A percentile compares a stretch with the other conserved stretches of the same genome.
Conservation (phyloP, 2,329 filamentous ascomycete species). For the Plenodomus biglobosus region DNA sequence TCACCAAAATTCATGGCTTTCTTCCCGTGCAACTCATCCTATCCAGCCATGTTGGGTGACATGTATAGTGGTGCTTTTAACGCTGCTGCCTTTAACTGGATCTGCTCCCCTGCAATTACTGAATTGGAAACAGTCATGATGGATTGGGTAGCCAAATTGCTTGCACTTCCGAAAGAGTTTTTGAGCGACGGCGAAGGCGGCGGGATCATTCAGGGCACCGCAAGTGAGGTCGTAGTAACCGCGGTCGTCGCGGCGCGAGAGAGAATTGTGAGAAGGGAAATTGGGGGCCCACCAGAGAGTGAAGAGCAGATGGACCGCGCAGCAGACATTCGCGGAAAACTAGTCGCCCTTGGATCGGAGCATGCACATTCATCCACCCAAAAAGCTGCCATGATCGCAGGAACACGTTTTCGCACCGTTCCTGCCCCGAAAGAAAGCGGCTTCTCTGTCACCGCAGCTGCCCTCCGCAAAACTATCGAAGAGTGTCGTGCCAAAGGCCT, state of each 20-base stretch:
- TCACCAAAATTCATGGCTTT: conserved; percentile 93
- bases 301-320: conserved; percentile 58
- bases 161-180: conserved; percentile 73
- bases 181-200: conserved; percentile 75
- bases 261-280: conserved; percentile 53
- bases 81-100: conserved; percentile 94
- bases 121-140: conserved; percentile 91
- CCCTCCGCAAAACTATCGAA: conserved; percentile 63
- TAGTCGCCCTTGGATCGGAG: conserved; percentile 80
- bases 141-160: conserved; percentile 82
- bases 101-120: conserved; percentile 87
- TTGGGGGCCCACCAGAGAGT: conserved; percentile 33
- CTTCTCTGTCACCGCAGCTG: conserved; percentile 69
- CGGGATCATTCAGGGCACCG: conserved; percentile 91
- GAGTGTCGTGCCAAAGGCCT: conserved; percentile 69
- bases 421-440: conserved; percentile 63
- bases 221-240: conserved; percentile 83
- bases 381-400: conserved; percentile 84
- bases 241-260: conserved; percentile 87
- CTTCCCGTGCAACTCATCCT: conserved; percentile 81
- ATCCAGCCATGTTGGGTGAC: conserved; percentile 84
- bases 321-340: conserved; percentile 64
- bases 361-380: conserved; percentile 81
- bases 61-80: conserved; percentile 89
- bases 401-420: conserved; percentile 76